Percentiles rank a stretch among this genome's conserved stretches.
Conservation (phyloP, 306 rosid species). For the Calophaca sinica region DNA sequence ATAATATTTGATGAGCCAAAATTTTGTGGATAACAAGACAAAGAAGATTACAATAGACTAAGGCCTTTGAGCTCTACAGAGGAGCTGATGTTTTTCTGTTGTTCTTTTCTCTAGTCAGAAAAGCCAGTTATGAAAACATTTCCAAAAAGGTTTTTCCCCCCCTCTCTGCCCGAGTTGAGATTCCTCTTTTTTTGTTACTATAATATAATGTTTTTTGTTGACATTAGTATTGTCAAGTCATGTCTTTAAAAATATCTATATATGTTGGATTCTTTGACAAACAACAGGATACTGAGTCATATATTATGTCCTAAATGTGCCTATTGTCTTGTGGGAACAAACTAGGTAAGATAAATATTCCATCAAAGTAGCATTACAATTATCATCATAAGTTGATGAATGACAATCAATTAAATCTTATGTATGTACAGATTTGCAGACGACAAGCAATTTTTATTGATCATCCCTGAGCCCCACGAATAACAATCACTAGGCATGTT, state of each 20-base stretch:
- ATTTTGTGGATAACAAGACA: slow-evolving; percentile 60
- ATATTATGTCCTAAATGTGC: slow-evolving; percentile 80
- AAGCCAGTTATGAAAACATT: slow-evolving; percentile 91
- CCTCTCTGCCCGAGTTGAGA: neutral
- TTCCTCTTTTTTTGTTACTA: neutral
- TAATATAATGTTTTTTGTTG: neutral
- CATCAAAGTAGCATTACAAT: neutral
- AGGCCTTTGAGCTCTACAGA: slow-evolving; percentile 97
- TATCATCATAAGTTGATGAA: no score
- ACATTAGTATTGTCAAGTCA: slow-evolving; percentile 26
- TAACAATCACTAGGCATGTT: slow-evolving; percentile 65
- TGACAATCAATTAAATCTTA: slow-evolving; percentile 11
- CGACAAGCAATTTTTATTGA: slow-evolving; percentile 64
- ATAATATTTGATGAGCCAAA: neutral
- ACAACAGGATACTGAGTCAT: slow-evolving; percentile 83
- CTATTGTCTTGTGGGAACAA: slow-evolving; percentile 84
- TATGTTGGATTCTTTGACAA: slow-evolving; percentile 36
- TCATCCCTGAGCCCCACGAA: slow-evolving; percentile 65
- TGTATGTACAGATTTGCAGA: slow-evolving; percentile 64
- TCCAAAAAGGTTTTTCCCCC: slow-evolving; percentile 74
- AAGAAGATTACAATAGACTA: slow-evolving; percentile 93
- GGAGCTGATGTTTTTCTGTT: slow-evolving; percentile 95
- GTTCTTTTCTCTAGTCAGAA: slow-evolving; percentile 89
- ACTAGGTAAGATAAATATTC: slow-evolving; percentile 58
- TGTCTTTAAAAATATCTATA: neutral